Evolutionary conservation across 78 protist genomes (phyloP).

Genomic region (Paratrimastix pyriformis): DNA sequence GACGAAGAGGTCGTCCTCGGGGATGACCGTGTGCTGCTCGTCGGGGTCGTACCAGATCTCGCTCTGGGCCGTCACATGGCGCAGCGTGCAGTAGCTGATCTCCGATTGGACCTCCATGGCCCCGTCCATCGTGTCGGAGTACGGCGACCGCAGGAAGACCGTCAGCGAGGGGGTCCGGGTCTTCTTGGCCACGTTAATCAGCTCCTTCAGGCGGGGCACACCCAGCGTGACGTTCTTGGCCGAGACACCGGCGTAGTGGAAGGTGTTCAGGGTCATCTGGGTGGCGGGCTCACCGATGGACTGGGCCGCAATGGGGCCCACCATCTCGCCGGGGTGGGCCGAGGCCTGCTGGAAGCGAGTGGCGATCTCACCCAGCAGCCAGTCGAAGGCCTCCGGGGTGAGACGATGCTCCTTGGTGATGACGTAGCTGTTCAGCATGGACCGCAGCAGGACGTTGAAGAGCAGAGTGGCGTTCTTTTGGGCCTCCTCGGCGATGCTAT

Average conservation of each 20-base stretch:
- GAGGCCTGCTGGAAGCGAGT: slow-evolving; percentile 46
- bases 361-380: slow-evolving; percentile 86
- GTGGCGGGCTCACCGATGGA: slow-evolving; percentile 99
- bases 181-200: slow-evolving; percentile 86
- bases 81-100: slow-evolving; percentile 75
- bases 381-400: slow-evolving; percentile 69
- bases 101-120: slow-evolving; percentile 8
- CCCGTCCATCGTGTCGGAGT: slow-evolving; percentile 37
- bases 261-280: slow-evolving; percentile 99
- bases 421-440: slow-evolving; percentile 35
- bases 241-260: slow-evolving; percentile 98
- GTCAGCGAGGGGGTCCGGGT: slow-evolving; percentile 79
- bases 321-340: slow-evolving; percentile 82
- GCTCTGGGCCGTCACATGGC: slow-evolving; percentile 43
- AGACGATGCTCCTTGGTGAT: slow-evolving; percentile 55
- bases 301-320: slow-evolving; percentile 66
- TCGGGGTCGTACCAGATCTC: slow-evolving; percentile 94
- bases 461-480: slow-evolving; percentile 64
- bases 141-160: slow-evolving; percentile 47
- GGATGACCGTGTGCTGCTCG: slow-evolving; percentile 47
- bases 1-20: slow-evolving; percentile 69
- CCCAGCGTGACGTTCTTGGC: slow-evolving; percentile 91
- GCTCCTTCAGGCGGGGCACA: slow-evolving; percentile 79
- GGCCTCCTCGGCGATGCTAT: slow-evolving; percentile 45
- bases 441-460: slow-evolving; percentile 47